These are phyloP conservation scores for Silybum marianum DNA, from an alignment of 129 eudicot genomes.

Conservation along the genomic window DNA sequence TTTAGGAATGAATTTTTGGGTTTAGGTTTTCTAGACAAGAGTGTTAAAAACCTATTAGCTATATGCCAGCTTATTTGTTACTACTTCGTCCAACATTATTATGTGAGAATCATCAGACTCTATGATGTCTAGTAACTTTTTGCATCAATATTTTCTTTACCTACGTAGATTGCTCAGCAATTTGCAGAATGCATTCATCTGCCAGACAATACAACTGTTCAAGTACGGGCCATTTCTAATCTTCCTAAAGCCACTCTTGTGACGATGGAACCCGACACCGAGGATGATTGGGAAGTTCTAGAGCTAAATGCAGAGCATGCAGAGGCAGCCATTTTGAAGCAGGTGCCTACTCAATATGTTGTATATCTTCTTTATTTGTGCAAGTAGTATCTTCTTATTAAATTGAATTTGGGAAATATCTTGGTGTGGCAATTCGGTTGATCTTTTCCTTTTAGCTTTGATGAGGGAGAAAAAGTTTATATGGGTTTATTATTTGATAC, in stretches of 20 bases:
- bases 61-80: not conserved
- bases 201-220: conserved; percentile 59
- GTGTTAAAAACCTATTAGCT: not conserved
- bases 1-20: not conserved
- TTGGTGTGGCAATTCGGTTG: not conserved
- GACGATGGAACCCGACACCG: conserved; percentile 77
- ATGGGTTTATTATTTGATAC: not conserved
- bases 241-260: conserved; percentile 78
- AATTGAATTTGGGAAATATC: not conserved
- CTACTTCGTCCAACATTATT: not conserved
- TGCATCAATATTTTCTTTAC: not conserved
- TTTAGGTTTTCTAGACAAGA: not conserved
- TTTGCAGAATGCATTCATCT: conserved; percentile 87
- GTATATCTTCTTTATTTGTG: not conserved
- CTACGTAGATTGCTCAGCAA: conserved; percentile 72
- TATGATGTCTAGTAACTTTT: not conserved
- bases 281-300: conserved; percentile 98
- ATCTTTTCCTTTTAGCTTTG: not conserved
- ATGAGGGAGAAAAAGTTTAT: not conserved
- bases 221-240: conserved; percentile 67
- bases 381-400: not conserved
- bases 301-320: conserved; percentile 91
- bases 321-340: conserved; percentile 73
- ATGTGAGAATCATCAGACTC: not conserved
- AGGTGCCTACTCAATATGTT: conserved; percentile 47